Evolutionary conservation across 257 asterid species (phyloP), one percentile per base, ranked within the genome.

Genomic region (Avicennia marina): DNA sequence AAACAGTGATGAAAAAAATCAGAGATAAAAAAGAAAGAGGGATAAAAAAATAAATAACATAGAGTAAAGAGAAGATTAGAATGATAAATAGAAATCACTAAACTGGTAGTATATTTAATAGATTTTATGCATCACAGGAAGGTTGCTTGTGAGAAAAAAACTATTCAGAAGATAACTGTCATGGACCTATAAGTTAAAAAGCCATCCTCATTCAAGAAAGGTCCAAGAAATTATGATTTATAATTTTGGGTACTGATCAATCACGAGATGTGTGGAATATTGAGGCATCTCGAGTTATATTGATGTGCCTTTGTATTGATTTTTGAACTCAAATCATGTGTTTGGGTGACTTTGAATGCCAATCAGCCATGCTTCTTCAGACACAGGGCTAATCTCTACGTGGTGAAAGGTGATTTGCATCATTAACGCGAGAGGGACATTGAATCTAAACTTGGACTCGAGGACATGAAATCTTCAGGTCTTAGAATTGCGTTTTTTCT

Each of bases 381-480:
- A 53, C 22, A 39, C 41, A 7, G 55, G 49, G 59, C 8, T 27
- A 25, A 56, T 64, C 45, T 10, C 19, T 6, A 2, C 21, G 27
- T 7, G 59, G 65, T 62, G 57, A 40, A 40, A 22, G 13, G 13
- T 47, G 36, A 53, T 11, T 46, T 19, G 64, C 59, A 54, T 60
- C 54, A 8, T 53, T 36, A 33, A 32, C 8, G 51, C 11, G 13
- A 43, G 47, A 31, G 46, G 29, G 32, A 1, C 38, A 25, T 34
- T 29, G 21, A 31, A 26, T 42, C 22, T 33, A 4, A 10, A 33
- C 31, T 12, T 2, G 6, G 8, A 47, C 15, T 17, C 25, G 8
- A 39, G 45, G 36, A 24, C 42, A 9, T 41, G 54, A 26, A 58
- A 54, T 33, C 43, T 53, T 31, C 40, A 56, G 42, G 29, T 16